Evolutionary conservation across 164 flowering plant genomes (phyloP), one percentile per base, ranked within the genome.

Genomic region (Aristolochia californica): DNA sequence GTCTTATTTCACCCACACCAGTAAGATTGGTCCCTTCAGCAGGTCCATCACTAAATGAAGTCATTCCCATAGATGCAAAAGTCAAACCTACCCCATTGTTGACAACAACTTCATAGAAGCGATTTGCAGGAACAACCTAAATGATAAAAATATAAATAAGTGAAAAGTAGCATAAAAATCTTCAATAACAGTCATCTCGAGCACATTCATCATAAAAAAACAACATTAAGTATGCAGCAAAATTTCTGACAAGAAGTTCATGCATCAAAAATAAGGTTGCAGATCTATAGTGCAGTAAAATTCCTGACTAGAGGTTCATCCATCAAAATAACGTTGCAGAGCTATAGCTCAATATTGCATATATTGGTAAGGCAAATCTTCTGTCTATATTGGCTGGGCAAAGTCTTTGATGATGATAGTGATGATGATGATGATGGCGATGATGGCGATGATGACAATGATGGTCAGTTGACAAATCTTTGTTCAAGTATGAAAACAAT

Each of bases 1-100:
- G 62, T 68, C 99, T 83, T 66, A 83, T 84, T 82, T 89, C 99
- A 61, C 97, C 99, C 38, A 75, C 79, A 47, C 79, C 96, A 63
- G 80, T 81, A 27, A 93, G 78, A 75, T 80, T 79, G 69, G 88
- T 74, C 43, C 73, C 89, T 58, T 77, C 86, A 50, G 97, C 89
- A 45, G 91, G 87, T 57, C 83, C 85, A 75, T 93, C 99, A 65
- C 54, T 50, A 67, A 30, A 26, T 34, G 99, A 93, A 66, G 64
- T 66, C 91, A 89, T 84, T 20, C 78, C 99, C 97, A 93, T 93
- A 55, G 71, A 63, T 48, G 93, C 99, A 75, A 59, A 72, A 53
- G 91, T 71, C 68, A 93, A 76, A 61, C 99, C 99, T 55, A 89
- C 75, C 48, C 99, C 99, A 65, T 78, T 76, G 59, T 75, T 75